Evolutionary conservation across 257 asterid genomes (phyloP).

Genomic region (Nicotiana obtusifolia): DNA sequence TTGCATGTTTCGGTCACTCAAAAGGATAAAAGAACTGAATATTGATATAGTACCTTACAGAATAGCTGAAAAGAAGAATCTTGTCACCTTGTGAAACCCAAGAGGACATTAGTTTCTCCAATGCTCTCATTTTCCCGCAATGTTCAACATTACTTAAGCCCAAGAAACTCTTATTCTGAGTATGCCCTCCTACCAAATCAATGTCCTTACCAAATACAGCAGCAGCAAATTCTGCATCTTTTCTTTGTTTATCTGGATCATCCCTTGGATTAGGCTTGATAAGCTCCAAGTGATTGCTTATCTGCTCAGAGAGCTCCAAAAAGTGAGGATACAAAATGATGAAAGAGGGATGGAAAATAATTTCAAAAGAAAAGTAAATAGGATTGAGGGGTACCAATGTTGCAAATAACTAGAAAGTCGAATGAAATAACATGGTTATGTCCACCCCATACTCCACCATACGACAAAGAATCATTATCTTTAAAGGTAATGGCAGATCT

Average conservation of each 20-base stretch:
- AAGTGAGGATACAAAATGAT: constrained; percentile 9
- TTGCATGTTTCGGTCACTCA: background rate
- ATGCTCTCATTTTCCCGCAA: constrained; percentile 94
- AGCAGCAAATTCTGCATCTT: constrained; percentile 74
- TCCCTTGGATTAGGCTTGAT: constrained; percentile 88
- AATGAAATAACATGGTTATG: background rate
- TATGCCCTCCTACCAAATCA: constrained; percentile 70
- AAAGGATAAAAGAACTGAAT: background rate
- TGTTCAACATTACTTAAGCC: constrained; percentile 79
- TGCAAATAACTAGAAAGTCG: background rate
- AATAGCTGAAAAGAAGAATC: constrained; percentile 93
- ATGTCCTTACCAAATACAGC: constrained; percentile 62
- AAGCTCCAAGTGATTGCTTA: constrained; percentile 96
- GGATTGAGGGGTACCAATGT: background rate
- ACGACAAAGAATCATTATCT: background rate
- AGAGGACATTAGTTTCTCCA: constrained; percentile 72
- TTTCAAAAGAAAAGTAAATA: background rate
- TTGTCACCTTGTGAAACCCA: constrained; percentile 82
- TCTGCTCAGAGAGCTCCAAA: constrained; percentile 29
- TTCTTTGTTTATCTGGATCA: constrained; percentile 73
- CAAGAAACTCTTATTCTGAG: constrained; percentile 74
- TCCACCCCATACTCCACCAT: background rate
- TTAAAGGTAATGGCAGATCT: background rate
- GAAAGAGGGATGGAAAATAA: background rate
- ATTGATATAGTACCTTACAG: constrained; percentile 55